Evolutionary conservation across 2,329 filamentous ascomycete species (phyloP).

Genomic region (Blumeriella jaapii): DNA sequence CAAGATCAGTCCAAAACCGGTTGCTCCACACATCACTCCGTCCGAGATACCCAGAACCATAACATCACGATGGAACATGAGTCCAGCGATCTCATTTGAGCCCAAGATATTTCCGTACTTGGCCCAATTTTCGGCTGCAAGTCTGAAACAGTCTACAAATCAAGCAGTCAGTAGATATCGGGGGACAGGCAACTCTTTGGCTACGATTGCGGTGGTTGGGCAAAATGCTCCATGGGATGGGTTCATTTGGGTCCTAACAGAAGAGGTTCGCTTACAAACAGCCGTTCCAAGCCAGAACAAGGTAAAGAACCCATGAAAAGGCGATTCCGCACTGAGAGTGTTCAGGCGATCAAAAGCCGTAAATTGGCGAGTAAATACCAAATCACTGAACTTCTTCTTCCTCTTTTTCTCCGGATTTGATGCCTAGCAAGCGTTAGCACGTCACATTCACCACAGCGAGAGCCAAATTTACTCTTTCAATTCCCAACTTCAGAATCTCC

Average conservation of each 20-base stretch:
- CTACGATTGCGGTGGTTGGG: too few species aligned
- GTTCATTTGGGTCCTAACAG: too few species aligned
- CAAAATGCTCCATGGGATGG: too few species aligned
- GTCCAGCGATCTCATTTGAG: conserved; percentile 57
- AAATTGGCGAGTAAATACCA: conserved; percentile 63
- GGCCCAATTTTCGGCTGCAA: conserved; percentile 53
- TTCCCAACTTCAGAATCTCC: conserved; percentile 19
- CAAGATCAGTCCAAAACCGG: conserved; percentile 52
- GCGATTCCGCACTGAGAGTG: conserved; percentile 48
- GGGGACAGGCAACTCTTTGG: too few species aligned
- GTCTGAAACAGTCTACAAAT: conserved; percentile 30
- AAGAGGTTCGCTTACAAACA: conserved; percentile 50
- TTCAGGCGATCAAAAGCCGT: conserved; percentile 68
- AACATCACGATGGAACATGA: conserved; percentile 51
- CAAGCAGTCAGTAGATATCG: too few species aligned
- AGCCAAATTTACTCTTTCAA: conserved; percentile 16
- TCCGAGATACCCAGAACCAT: conserved; percentile 50
- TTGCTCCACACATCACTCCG: conserved; percentile 55
- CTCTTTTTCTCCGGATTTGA: conserved; percentile 19
- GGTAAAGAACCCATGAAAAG: conserved; percentile 70
- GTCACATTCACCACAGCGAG: not conserved
- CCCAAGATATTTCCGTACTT: conserved; percentile 58
- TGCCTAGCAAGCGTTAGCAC: conserved; percentile 11
- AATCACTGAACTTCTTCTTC: conserved; percentile 33
- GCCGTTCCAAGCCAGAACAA: conserved; percentile 65